Base-by-base conservation (phyloP, 192 early-diverging fungal genomes). In the Piromyces finnis region DNA sequence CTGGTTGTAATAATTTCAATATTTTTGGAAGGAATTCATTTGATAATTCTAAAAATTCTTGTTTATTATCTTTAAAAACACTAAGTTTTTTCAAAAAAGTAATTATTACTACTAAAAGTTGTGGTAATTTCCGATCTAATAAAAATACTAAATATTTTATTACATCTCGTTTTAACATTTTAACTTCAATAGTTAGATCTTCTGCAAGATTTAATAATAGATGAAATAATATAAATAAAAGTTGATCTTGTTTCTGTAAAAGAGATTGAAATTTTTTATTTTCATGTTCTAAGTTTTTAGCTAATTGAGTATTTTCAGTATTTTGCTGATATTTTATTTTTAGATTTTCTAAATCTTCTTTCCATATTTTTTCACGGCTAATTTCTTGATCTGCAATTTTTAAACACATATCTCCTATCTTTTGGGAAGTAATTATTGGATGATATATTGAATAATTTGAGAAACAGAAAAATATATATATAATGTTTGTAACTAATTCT, bases 391-490 rank as follows among this genome's bases (percentile, higher is more conserved):
- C 88, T 3, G 85, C 82, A 2, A 88, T 84, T 30, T 83, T 79
- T 27, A 90, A 59, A 81, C 89, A 90, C 87, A 89, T 88, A 79
- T 90, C 89, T 1, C 89, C 89, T 37, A 90, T 81, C 80, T 90
- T 90, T 82, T 90, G 85, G 4, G 86, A 81, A 15, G 89, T 90
- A 77, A 90, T 87, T 18, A 88, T 79, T 3, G 82, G 78, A 41
- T 90, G 89, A 80, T 84, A 90, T 35, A 87, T 82, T 2, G 88
- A 83, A 82, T 87, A 88, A 39, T 87, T 85, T 1, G 89, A 90
- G 78, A 90, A 88, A 80, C 84, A 87, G 82, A 85, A 90, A 80
- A 90, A 90, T 28, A 89, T 86, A 81, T 83, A 84, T 32, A 89
- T 84, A 82, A 90, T 90, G 81, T 90, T 88, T 4, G 88, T 88